Evolutionary conservation across 306 rosid species (phyloP).

Genomic region (Arachis hypogaea): DNA sequence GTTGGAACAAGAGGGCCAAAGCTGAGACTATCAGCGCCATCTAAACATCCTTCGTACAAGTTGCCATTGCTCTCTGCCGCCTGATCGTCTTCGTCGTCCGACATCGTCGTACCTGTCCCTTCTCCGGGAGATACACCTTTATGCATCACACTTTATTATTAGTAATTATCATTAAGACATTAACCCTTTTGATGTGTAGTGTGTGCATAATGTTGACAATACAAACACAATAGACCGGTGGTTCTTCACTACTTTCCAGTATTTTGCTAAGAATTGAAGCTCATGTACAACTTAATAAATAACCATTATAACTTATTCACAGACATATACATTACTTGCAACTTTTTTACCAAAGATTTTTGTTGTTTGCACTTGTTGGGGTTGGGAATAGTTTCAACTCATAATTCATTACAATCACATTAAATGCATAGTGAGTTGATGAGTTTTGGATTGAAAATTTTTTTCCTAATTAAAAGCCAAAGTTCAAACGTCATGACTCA

Average conservation of each 20-base stretch:
- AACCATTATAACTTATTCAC: background rate
- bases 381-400: no score
- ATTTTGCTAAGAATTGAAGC: background rate
- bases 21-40: constrained; percentile 70
- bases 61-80: constrained; percentile 69
- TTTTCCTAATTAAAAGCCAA: no score
- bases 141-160: background rate
- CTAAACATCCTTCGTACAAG: constrained; percentile 70
- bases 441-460: no score
- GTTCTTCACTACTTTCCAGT: background rate
- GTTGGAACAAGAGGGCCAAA: constrained; percentile 94
- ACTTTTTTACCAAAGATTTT: background rate
- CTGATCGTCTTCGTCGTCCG: constrained; percentile 83
- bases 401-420: no score
- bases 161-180: no score
- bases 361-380: no score
- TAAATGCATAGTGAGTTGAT: no score
- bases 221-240: background rate
- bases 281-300: no score
- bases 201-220: background rate
- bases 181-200: background rate
- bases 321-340: background rate
- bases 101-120: constrained; percentile 94
- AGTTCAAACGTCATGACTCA: background rate
- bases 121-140: constrained; percentile 79